Evolutionary conservation across 495 filamentous ascomycete species (phyloP).

Genomic region (Choiromyces venosus): DNA sequence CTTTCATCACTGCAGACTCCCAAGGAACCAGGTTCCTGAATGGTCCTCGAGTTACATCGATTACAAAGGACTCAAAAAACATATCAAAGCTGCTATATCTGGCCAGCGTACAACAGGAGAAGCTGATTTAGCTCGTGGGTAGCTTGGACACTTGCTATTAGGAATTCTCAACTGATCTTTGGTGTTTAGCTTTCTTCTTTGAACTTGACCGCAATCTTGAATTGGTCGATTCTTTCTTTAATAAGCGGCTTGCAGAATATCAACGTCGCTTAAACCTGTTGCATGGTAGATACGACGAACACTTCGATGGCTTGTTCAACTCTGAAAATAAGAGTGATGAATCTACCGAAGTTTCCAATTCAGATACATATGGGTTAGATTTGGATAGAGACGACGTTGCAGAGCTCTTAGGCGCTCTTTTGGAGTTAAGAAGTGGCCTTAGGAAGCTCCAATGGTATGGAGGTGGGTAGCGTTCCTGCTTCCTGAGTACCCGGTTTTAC

Average conservation of each 20-base stretch:
- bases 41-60: constrained; percentile 91
- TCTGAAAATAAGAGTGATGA: constrained; percentile 49
- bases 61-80: constrained; percentile 92
- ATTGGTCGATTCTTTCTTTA: constrained; percentile 90
- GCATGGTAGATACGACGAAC: constrained; percentile 69
- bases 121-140: constrained; percentile 70
- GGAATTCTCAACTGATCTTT: constrained; percentile 29
- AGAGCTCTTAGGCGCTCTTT: constrained; percentile 79
- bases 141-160: constrained; percentile 8
- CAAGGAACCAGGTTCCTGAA: constrained; percentile 92
- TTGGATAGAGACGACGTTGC: constrained; percentile 71
- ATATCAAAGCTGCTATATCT: constrained; percentile 68
- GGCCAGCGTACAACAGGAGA: constrained; percentile 55
- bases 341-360: constrained; percentile 25
- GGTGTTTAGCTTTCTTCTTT: constrained; percentile 75
- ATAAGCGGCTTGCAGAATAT: constrained; percentile 81
- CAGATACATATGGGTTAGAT: constrained; percentile 46
- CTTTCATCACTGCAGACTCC: constrained; percentile 52
- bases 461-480: constrained; percentile 13
- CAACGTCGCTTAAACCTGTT: constrained; percentile 76
- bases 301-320: constrained; percentile 29
- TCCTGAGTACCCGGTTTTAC: neutral
- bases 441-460: constrained; percentile 96
- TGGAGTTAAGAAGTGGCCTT: constrained; percentile 79
- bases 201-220: constrained; percentile 93